Base-by-base conservation (phyloP, 1,284 basidiomycete species). In the Boletus calvinii region DNA sequence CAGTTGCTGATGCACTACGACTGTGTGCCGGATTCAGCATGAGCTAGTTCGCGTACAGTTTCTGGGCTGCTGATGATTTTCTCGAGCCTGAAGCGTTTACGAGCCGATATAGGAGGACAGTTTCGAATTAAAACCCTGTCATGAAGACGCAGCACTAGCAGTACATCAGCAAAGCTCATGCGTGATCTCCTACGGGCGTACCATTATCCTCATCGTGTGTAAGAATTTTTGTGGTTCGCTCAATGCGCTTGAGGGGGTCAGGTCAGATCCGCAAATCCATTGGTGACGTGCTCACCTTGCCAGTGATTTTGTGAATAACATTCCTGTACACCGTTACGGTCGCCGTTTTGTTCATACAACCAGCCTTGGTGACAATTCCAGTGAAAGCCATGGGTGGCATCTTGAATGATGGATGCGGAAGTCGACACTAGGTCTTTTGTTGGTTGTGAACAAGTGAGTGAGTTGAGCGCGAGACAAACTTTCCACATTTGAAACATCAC, bases 331-430 rank as follows among this genome's bases (percentile, higher is more conserved):
- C 87, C 1, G 84, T 84, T 38, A 92, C 87, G 0, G 90, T 92
- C 15, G 79, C 89, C 0, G 89, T 92, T 65, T 91, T 91, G 53
- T 83, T 77, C 89, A 92, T 92, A 61, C 75, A 80, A 12, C 89
- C 88, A 17, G 80, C 84, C 69, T 88, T 90, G 22, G 86, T 85
- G 24, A 92, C 90, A 36, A 83, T 63, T 9, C 89, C 89, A 22
- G 76, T 76, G 52, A 91, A 78, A 15, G 81, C 71, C 79, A 90
- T 84, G 20, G 88, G 87, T 31, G 88, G 85, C 88, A 91, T 91
- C 24, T 53, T 52, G 55, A 40, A 32, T 13, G 32, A 36, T 35
- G 39, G 15, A 6, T 17, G 34, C 38, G 26, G 17, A 31, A 20
- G 24, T 46, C 5, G 8, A 18, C 18, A 8, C 6, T 15, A 34